phyloP scores from a whole-genome alignment of 768 basidiomycete genomes.

The Polyporus arcularius region DNA sequence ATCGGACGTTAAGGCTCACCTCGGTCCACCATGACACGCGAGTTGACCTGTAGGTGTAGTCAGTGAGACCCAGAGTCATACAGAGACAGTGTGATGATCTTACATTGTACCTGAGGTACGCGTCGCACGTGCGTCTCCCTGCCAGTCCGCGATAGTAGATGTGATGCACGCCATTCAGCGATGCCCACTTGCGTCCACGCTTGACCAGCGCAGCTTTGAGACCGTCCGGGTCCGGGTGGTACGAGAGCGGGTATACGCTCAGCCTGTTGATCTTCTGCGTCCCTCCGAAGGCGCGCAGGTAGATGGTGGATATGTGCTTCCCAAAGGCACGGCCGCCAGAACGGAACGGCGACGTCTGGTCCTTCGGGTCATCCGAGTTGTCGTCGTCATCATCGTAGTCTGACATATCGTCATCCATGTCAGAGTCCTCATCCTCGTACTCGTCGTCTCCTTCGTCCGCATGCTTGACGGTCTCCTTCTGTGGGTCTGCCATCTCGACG shows the following conservation, averaged over 20 bases:
- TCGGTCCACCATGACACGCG: constrained; percentile 64
- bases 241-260: constrained; percentile 54
- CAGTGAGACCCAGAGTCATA: not conserved
- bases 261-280: constrained; percentile 51
- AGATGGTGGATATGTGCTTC: not conserved
- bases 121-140: constrained; percentile 22
- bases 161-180: constrained; percentile 55
- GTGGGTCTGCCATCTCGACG: constrained; percentile 6
- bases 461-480: constrained; percentile 11
- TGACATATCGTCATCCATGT: not conserved
- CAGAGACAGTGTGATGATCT: not conserved
- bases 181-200: constrained; percentile 60
- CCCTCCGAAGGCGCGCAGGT: constrained; percentile 42
- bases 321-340: not conserved
- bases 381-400: constrained; percentile 44
- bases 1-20: constrained; percentile 28
- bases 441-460: constrained; percentile 8
- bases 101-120: constrained; percentile 50
- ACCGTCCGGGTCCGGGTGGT: constrained; percentile 43
- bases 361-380: constrained; percentile 36
- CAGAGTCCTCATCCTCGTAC: not conserved
- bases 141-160: constrained; percentile 40
- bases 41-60: constrained; percentile 44
- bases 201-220: constrained; percentile 40
- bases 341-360: not conserved